A percentile compares a stretch with the other conserved stretches of the same genome.
Conservation (phyloP, 116 monocot species). For the Posidonia oceanica region DNA sequence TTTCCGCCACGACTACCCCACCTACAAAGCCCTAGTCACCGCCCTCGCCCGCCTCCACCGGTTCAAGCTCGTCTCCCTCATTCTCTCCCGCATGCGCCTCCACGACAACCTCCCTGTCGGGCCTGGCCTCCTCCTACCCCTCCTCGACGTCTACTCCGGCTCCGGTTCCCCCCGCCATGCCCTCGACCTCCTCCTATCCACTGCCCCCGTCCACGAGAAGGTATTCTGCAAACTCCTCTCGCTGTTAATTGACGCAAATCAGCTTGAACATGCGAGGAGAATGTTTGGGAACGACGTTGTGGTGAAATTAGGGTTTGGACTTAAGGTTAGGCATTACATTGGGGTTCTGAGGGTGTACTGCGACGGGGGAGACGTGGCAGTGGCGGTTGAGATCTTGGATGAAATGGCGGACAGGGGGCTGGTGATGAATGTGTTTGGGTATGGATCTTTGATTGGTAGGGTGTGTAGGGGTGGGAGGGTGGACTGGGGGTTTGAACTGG, state of each 20-base stretch:
- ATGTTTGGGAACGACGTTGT: constrained; percentile 3
- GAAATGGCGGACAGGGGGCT: constrained; percentile 8
- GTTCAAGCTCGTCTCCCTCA: constrained; percentile 12
- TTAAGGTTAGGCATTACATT: constrained; percentile 19
- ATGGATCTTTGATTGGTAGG: constrained; percentile 8
- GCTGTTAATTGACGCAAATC: neutral
- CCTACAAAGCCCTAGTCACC: constrained; percentile 13
- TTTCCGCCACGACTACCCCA: constrained; percentile 25
- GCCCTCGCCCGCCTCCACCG: constrained; percentile 7
- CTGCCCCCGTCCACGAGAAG: constrained; percentile 6
- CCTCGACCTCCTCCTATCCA: constrained; percentile 4
- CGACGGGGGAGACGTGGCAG: neutral
- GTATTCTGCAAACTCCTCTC: constrained; percentile 21
- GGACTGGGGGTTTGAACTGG: constrained; percentile 11
- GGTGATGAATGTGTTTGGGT: constrained; percentile 11
- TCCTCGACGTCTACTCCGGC: constrained; percentile 9
- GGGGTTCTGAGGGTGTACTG: constrained; percentile 13
- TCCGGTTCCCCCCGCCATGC: constrained; percentile 1
- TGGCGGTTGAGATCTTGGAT: constrained; percentile 15
- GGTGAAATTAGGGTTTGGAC: constrained; percentile 19
- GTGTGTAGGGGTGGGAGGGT: neutral
- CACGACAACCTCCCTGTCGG: constrained; percentile 7
- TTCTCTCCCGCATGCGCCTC: constrained; percentile 21
- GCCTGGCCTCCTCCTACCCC: constrained; percentile 25
- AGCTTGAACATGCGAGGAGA: constrained; percentile 8